Base-by-base conservation (phyloP, 2,329 filamentous ascomycete genomes). In the Penicillium sp. region DNA sequence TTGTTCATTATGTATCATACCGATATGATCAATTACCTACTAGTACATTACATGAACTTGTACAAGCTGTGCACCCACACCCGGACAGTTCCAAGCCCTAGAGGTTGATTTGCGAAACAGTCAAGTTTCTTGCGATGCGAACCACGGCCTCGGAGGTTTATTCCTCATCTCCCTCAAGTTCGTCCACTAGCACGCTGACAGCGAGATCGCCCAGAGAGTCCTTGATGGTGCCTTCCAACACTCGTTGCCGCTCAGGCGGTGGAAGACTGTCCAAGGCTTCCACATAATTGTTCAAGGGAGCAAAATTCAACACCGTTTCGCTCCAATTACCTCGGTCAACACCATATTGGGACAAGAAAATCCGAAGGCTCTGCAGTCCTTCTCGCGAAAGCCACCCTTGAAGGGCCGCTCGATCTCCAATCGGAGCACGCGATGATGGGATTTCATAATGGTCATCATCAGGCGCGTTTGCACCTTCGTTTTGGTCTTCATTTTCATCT, bases 261-360 rank as follows among this genome's bases (percentile, higher is more conserved):
- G 69, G 61, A 46, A 65, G 54, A 38, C 67, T 55, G n/a, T 58
- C 58, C 44, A 76, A 58, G 13, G 60, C 67, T 45, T 70, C 66
- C 10, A 75, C 59, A 55, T 74, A 77, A 31, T 72, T 67, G 3
- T 63, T 66, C 31, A 77, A 42, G 1, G 72, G 69, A 16, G 64
- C 65, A 45, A 66, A 67, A 45, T 75, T 71, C 13, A 68, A 55
- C 5, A 71, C 68, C 1, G 44, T 32, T 16, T 70, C 68, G 7
- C 67, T 67, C 74, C 74, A 77, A 42, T 77, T 76, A 3, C 74
- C 74, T 5, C 71, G 68, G 49, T 76, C 74, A 29, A 77, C 67
- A 5, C 74, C 74, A 43, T 76, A 67, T 41, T 73, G 66, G 21
- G 62, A 59, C 14, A 76, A 56, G 47, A 74, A 77, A 11, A 62